phyloP scores from a whole-genome alignment of 75 land plant genomes.

The Picea glauca region DNA sequence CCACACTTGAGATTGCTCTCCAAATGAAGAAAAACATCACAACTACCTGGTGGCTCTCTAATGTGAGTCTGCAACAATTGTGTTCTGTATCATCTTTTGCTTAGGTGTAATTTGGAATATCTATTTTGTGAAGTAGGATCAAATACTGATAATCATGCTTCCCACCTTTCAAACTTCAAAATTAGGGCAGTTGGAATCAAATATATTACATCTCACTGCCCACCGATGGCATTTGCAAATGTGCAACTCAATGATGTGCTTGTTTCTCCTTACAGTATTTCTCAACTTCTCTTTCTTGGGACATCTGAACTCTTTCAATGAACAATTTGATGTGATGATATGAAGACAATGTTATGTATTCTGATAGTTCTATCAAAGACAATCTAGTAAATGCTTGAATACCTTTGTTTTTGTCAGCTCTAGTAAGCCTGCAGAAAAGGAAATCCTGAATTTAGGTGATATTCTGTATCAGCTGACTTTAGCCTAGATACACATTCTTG shows the following conservation, averaged over 20 bases:
- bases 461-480: not conserved
- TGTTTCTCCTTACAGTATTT: not conserved
- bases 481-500: not conserved
- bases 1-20: slow-evolving; percentile 14
- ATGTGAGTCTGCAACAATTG: slow-evolving; percentile 11
- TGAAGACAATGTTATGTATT: not conserved
- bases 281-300: not conserved
- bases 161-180: not conserved
- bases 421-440: not conserved
- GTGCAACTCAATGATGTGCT: not conserved
- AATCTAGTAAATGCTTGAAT: not conserved
- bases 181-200: not conserved
- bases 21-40: slow-evolving; percentile 17
- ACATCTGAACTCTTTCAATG: not conserved
- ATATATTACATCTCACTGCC: not conserved
- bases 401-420: not conserved
- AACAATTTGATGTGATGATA: not conserved
- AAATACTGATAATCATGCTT: not conserved
- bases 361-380: not conserved
- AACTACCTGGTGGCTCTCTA: slow-evolving; percentile 17
- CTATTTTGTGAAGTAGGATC: not conserved
- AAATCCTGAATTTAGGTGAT: not conserved
- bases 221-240: not conserved
- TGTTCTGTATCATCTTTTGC: not conserved
- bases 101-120: not conserved